Evolutionary conservation across 108 stramenopile species (phyloP), one percentile per base, ranked within the genome.

Genomic region (Nannochloropsis gaditana): DNA sequence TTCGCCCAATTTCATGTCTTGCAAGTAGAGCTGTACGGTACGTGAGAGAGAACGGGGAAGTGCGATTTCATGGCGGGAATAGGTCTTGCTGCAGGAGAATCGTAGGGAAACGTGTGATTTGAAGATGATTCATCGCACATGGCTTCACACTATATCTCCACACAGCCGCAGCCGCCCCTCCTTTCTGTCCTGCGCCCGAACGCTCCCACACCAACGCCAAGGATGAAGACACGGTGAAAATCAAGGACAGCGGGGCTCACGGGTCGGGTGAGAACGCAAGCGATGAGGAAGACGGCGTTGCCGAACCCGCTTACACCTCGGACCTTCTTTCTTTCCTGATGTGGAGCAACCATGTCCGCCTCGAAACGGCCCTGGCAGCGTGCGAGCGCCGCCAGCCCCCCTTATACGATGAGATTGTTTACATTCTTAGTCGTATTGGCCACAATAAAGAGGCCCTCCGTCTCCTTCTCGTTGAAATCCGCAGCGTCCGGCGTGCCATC

Each of bases 331-430:
- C 82, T 45, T 82, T 45, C 9, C 45, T 82, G 19, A 45, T 21
- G 19, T 43, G 45, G 45, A 82, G 43, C 43, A 43, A 45, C 8
- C 59, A 79, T 43, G 73, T 41, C 50, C 80, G 11, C 42, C 84
- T 84, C 42, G 41, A 84, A 15, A 79, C 73, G 41, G 89, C 89
- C 45, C 59, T 90, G 82, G 42, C 85, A 45, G 89, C 88, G 44
- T 90, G 89, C 82, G 89, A 88, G 81, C 85, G 87, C 47, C 87
- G 88, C 17, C 43, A 79, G 42, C 89, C 90, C 4, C 90, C 90
- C 11, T 85, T 90, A 79, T 90, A 86, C 85, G 88, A 89, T 83
- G 90, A 90, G 86, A 89, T 90, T 85, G 88, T 85, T 11, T 90
- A 86, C 83, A 44, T 88, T 5, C 85, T 90, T 11, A 88, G 88